Evolutionary conservation across 2,329 filamentous ascomycete species (phyloP), one percentile per base, ranked within the genome.

Genomic region (Scedosporium dehoogii): DNA sequence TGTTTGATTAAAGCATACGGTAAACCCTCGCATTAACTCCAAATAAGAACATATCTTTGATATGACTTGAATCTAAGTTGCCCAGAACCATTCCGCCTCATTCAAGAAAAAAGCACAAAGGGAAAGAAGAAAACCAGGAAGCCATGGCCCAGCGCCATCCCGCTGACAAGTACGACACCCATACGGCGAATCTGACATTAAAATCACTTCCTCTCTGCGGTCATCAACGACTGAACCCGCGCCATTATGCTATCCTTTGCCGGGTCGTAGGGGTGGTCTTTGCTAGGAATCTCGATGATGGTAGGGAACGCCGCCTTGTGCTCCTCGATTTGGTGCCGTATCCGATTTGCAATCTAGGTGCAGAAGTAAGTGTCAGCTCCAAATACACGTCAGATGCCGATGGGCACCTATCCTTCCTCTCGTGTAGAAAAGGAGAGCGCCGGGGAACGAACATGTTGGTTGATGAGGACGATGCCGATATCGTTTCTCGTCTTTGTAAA

Each of bases 261-360:
- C 0, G 94, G 94, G 70, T 99, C 93, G 73, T 99, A 99, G 2
- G 94, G 94, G 74, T 99, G 94, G 74, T 99, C 94, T 81, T 99
- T 99, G 78, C 91, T 96, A 25, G 94, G 94, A 65, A 99, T 97
- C 76, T 99, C 94, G 63, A 99, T 85, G 62, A 99, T 84, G 23
- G 92, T 88, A n/a, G 94, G 94, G 77, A 99, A 99, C 4, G 94
- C 92, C 59, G 93, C 91, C 21, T 91, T 93, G 77, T 96, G 97
- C 44, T 85, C 86, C 75, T 99, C 94, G 68, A 99, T 88, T 65
- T 88, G 86, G 73, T 93, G 85, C 74, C 94, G 86, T 83, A 99
- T 99, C 73, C 86, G 86, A 73, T 99, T 94, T 60, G 94, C 94
- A 71, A 99, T 84, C 93, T 97, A 69, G 21, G 14, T 14, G 23